Conservation (phyloP, 2,329 filamentous ascomycete species). For the Fusarium sp. region DNA sequence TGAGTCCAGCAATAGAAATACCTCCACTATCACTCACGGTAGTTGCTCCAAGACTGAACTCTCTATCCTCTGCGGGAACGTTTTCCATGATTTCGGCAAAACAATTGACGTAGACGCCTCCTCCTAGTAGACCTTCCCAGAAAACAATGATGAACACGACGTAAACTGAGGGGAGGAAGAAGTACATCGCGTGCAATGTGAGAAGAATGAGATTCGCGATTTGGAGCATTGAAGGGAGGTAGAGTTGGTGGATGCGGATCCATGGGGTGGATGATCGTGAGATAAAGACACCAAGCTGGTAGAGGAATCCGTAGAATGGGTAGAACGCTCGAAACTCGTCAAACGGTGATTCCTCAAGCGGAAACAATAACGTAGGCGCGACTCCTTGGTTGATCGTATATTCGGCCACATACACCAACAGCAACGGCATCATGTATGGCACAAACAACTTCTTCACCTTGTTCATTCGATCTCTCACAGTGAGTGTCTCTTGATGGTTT, state of each 20-base stretch:
- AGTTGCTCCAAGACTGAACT: constrained; percentile 90
- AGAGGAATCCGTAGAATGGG: constrained; percentile 92
- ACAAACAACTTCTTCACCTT: constrained; percentile 78
- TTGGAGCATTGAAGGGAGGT: constrained; percentile 85
- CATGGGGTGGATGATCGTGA: constrained; percentile 93
- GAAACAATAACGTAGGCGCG: constrained; percentile 88
- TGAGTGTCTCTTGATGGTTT: constrained; percentile 41
- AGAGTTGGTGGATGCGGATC: constrained; percentile 81
- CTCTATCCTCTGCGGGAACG: constrained; percentile 79
- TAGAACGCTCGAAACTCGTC: constrained; percentile 87
- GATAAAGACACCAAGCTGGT: constrained; percentile 94
- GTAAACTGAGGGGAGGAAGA: constrained; percentile 87
- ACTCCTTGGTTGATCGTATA: constrained; percentile 99
- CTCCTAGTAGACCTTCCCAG: constrained; percentile 93
- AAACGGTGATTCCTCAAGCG: constrained; percentile 80
- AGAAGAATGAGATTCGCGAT: constrained; percentile 80
- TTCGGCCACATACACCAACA: constrained; percentile 94
- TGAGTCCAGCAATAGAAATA: constrained; percentile 86
- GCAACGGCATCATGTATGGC: constrained; percentile 86
- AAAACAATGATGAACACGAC: constrained; percentile 87
- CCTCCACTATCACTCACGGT: constrained; percentile 93
- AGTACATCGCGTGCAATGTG: constrained; percentile 78
- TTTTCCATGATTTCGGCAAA: constrained; percentile 94
- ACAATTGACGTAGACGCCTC: constrained; percentile 93
- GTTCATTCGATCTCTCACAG: constrained; percentile 65